phyloP scores from a whole-genome alignment of 2,329 filamentous ascomycete species.

The Biscogniauxia marginata region DNA sequence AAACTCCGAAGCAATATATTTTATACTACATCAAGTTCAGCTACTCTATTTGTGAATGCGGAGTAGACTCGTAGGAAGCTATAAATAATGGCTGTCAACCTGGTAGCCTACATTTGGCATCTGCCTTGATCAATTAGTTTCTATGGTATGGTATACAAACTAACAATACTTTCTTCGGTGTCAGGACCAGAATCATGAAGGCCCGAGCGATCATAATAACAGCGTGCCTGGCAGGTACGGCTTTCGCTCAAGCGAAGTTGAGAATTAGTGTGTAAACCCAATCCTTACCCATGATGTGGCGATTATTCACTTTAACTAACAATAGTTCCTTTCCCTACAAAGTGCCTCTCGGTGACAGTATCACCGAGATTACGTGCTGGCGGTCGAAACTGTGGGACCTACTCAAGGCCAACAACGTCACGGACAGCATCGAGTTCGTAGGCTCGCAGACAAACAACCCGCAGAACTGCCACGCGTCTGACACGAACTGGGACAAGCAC shows the following conservation, averaged over 20 bases:
- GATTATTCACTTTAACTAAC: not conserved
- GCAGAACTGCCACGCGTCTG: slow-evolving; percentile 34
- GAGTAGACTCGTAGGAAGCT: not conserved
- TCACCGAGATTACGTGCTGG: slow-evolving; percentile 48
- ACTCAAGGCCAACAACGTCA: slow-evolving; percentile 34
- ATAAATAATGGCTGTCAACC: not conserved
- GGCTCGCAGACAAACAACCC: slow-evolving; percentile 40
- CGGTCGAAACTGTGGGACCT: slow-evolving; percentile 41
- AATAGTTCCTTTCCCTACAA: not conserved
- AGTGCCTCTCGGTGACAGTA: slow-evolving; percentile 45
- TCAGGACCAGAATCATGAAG: slow-evolving; percentile 9
- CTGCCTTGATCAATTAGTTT: not conserved
- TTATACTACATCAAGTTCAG: not conserved
- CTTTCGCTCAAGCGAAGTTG: slow-evolving; percentile 13
- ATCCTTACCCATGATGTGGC: not conserved
- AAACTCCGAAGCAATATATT: not conserved
- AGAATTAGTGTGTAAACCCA: slow-evolving; percentile 15
- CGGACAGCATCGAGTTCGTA: slow-evolving; percentile 40
- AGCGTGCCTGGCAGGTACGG: slow-evolving; percentile 7
- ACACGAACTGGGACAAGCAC: slow-evolving; percentile 37
- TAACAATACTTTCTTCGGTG: not conserved
- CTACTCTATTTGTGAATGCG: not conserved
- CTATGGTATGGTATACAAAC: not conserved
- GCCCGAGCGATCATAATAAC: slow-evolving; percentile 2
- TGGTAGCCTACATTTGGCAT: not conserved